Percentiles rank a stretch among this genome's conserved stretches.
phyloP scores from a whole-genome alignment of 805 yeast genomes.

The Wickerhamiella lipophila region DNA sequence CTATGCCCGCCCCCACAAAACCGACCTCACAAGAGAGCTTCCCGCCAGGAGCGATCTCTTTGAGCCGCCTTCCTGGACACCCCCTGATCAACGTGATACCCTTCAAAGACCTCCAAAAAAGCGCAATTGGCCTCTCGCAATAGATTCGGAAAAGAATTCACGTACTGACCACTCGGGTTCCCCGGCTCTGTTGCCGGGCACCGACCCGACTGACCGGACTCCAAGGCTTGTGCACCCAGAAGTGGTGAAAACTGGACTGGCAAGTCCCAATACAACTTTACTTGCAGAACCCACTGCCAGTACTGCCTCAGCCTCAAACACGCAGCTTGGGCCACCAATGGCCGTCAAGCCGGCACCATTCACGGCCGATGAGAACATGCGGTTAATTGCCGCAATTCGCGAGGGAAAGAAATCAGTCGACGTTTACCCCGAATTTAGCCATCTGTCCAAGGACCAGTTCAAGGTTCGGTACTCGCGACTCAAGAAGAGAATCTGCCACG shows the following conservation, averaged over 20 bases:
- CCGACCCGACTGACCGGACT: too few species aligned
- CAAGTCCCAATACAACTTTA: neutral
- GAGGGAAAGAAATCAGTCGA: neutral
- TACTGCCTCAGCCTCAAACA: neutral
- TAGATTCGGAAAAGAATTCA: too few species aligned
- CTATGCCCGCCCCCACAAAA: neutral
- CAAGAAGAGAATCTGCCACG: neutral
- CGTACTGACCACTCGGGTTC: too few species aligned
- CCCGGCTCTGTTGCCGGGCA: too few species aligned
- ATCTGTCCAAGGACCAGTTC: neutral
- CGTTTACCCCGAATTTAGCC: neutral
- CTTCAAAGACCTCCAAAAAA: too few species aligned
- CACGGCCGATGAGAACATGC: neutral
- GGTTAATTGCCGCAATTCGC: neutral
- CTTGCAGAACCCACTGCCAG: neutral
- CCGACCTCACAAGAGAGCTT: too few species aligned
- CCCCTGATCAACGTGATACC: too few species aligned
- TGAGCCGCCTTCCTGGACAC: too few species aligned
- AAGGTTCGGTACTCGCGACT: neutral
- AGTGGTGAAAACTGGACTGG: neutral
- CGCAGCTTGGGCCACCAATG: neutral
- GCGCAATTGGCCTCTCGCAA: neutral
- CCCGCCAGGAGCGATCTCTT: too few species aligned
- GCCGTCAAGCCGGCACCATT: neutral
- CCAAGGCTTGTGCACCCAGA: too few species aligned